Conservation (phyloP, 2,329 filamentous ascomycete genomes). For the Colletotrichum musicola region DNA sequence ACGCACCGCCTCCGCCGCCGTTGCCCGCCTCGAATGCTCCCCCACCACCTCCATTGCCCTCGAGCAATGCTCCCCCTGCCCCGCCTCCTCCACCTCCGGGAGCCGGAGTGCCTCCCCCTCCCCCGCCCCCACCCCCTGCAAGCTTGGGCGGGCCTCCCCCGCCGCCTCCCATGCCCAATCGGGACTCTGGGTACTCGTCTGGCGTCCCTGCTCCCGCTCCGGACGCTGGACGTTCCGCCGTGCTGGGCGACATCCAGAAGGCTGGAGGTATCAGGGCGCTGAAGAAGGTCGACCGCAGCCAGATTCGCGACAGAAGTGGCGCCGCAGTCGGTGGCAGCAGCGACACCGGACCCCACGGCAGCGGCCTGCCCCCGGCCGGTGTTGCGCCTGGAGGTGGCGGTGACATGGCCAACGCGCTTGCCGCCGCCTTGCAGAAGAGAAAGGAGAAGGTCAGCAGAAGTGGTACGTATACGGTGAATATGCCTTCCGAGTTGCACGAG, state of each 20-base stretch:
- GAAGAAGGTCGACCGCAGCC: constrained; percentile 78
- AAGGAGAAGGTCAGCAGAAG: constrained; percentile 96
- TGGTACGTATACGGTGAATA: constrained; percentile 73
- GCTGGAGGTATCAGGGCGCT: constrained; percentile 75
- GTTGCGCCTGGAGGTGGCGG: constrained; percentile 66
- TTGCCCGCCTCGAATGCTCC: constrained; percentile 49
- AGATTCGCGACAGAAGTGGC: constrained; percentile 79
- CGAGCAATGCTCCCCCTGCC: constrained; percentile 48
- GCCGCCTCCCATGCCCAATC: constrained; percentile 68
- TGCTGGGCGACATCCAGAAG: constrained; percentile 79
- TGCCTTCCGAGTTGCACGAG: constrained; percentile 19
- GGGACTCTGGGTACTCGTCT: constrained; percentile 69
- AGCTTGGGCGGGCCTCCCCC: constrained; percentile 58
- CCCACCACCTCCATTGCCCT: constrained; percentile 55
- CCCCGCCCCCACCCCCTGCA: constrained; percentile 51
- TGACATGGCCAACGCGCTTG: constrained; percentile 85
- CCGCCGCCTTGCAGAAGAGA: constrained; percentile 81
- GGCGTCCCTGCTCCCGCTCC: constrained; percentile 61
- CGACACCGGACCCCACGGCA: constrained; percentile 64
- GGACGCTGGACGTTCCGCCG: constrained; percentile 66
- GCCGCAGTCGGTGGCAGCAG: constrained; percentile 63
- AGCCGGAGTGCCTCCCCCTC: constrained; percentile 51
- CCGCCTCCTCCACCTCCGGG: constrained; percentile 56
- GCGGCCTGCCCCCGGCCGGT: constrained; percentile 65
- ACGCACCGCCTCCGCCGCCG: constrained; percentile 51